Percentiles rank a stretch among this genome's conserved stretches.
phyloP scores from a whole-genome alignment of 2,329 filamentous ascomycete genomes.

The Aureobasidium sp. region DNA sequence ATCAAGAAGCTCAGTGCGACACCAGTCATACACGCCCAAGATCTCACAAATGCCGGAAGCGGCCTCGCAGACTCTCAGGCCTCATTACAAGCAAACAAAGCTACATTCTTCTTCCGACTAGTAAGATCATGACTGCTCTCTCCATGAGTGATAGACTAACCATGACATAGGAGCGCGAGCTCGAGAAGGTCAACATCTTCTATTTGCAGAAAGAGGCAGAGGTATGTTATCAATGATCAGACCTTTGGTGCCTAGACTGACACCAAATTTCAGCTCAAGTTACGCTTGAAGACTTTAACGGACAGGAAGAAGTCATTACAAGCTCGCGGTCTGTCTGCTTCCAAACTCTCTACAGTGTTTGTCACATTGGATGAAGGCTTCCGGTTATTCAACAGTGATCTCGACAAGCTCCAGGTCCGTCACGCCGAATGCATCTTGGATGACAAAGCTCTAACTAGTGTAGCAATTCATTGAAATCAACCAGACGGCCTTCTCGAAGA shows the following conservation, averaged over 20 bases:
- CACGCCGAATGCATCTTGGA: neutral
- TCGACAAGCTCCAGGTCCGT: conserved; percentile 78
- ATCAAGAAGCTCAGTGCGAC: conserved; percentile 97
- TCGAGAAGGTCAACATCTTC: conserved; percentile 97
- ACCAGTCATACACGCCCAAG: conserved; percentile 69
- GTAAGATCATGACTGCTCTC: conserved; percentile 38
- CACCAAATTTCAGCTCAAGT: conserved; percentile 63
- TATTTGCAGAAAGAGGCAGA: conserved; percentile 98
- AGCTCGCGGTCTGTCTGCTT: conserved; percentile 62
- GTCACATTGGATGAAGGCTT: conserved; percentile 94
- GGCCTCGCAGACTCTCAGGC: conserved; percentile 67
- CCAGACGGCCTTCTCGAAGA: conserved; percentile 95
- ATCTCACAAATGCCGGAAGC: conserved; percentile 29
- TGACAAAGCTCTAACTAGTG: conserved; percentile 18
- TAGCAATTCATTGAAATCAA: conserved; percentile 98
- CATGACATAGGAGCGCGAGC: conserved; percentile 71
- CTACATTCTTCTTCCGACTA: conserved; percentile 96
- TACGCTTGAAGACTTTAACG: conserved; percentile 82
- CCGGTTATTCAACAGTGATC: conserved; percentile 90
- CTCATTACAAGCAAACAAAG: conserved; percentile 91
- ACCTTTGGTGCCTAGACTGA: conserved; percentile 16
- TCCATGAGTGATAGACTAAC: neutral
- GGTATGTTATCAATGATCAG: conserved; percentile 47
- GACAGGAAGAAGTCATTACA: conserved; percentile 94
- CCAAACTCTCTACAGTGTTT: conserved; percentile 86